A percentile compares a stretch with the other conserved stretches of the same genome.
Conservation (phyloP, 495 filamentous ascomycete species). For the Penicillium bialowiezense region DNA sequence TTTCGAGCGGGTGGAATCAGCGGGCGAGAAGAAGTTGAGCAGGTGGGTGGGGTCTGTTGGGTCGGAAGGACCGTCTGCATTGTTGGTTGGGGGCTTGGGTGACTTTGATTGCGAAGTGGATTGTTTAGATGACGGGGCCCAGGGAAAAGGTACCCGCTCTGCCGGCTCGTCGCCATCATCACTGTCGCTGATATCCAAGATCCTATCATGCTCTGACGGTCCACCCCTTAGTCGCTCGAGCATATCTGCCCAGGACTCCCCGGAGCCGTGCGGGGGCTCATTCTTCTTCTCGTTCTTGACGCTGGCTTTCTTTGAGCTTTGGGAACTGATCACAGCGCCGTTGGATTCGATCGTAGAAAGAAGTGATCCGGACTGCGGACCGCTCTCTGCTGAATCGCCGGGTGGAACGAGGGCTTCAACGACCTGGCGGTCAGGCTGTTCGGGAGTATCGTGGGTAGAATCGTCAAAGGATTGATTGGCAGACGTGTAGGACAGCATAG, state of each 20-base stretch:
- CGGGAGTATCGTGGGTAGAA: background rate
- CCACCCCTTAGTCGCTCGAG: constrained; percentile 9
- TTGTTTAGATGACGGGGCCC: constrained; percentile 13
- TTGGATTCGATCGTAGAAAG: constrained; percentile 8
- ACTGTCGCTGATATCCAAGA: background rate
- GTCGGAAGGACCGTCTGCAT: constrained; percentile 6
- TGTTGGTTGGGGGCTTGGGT: constrained; percentile 13
- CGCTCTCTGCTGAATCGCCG: background rate
- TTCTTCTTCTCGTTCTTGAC: background rate
- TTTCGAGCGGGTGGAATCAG: constrained; percentile 14
- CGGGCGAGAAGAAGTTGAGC: constrained; percentile 4
- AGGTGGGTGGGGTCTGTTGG: constrained; percentile 1
- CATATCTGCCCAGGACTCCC: constrained; percentile 5
- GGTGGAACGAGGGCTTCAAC: constrained; percentile 10
- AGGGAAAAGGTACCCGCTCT: constrained; percentile 1
- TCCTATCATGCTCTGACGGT: constrained; percentile 11
- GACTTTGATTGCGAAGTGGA: background rate
- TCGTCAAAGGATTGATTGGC: constrained; percentile 17
- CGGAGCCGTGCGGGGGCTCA: background rate
- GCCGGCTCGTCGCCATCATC: background rate
- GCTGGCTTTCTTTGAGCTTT: background rate
- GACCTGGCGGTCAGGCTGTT: constrained; percentile 18
- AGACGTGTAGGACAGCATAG: constrained; percentile 18
- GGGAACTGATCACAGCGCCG: background rate
- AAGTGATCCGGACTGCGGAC: constrained; percentile 13